Conservation (phyloP, 1,284 basidiomycete genomes). For the Ustilago bromivora region DNA sequence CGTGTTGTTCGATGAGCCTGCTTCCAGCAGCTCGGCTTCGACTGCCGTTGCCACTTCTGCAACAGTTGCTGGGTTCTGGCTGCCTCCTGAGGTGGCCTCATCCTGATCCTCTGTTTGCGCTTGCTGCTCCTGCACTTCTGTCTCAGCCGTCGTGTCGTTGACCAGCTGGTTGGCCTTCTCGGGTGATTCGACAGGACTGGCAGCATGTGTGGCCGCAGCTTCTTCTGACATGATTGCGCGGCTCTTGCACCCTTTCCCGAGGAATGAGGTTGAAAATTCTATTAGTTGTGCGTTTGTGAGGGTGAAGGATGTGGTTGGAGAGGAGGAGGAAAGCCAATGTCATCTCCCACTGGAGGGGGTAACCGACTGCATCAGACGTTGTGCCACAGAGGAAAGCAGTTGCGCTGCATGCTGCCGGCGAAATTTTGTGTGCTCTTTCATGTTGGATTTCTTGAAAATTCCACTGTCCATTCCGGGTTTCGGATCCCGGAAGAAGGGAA, state of each 20-base stretch:
- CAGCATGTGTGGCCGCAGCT: not conserved
- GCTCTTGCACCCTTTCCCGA: not conserved
- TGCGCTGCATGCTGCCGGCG: constrained; percentile 7
- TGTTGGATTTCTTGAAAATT: constrained; percentile 18
- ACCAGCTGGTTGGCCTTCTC: not conserved
- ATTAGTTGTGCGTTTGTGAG: not conserved
- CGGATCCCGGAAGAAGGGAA: constrained; percentile 18
- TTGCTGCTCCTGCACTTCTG: not conserved
- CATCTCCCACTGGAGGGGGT: not conserved
- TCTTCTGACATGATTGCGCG: constrained; percentile 12
- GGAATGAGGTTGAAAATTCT: not conserved
- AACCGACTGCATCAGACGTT: not conserved
- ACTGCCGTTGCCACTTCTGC: not conserved
- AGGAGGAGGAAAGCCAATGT: not conserved
- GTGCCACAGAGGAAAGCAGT: not conserved
- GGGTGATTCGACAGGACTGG: not conserved
- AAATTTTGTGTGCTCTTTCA: constrained; percentile 22
- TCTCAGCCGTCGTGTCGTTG: not conserved
- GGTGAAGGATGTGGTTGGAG: not conserved
- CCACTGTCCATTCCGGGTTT: constrained; percentile 12
- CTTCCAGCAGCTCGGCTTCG: not conserved
- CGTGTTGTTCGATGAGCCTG: not conserved
- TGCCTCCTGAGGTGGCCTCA: not conserved
- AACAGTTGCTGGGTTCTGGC: not conserved
- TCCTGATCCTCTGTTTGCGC: not conserved